A percentile compares a stretch with the other conserved stretches of the same genome.
These are phyloP conservation scores for Sordariomycetes sp. DNA, from an alignment of 2,329 filamentous ascomycete genomes.

Conservation along the genomic window DNA sequence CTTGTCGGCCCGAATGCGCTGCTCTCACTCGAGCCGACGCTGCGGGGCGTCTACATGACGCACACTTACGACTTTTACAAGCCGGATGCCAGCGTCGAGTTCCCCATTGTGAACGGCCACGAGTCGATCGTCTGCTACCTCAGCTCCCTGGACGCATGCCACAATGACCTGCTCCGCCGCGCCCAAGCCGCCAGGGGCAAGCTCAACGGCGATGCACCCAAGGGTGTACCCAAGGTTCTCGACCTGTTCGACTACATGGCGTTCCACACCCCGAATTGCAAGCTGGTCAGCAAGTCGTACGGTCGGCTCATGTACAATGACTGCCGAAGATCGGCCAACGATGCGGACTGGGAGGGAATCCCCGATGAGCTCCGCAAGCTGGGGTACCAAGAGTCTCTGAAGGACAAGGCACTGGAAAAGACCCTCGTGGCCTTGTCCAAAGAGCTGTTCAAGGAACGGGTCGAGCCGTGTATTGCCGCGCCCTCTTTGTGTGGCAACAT, in stretches of 20 bases:
- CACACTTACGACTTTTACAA: slow-evolving; percentile 88
- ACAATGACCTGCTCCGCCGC: slow-evolving; percentile 58
- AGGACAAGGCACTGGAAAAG: slow-evolving; percentile 76
- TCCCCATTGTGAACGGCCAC: slow-evolving; percentile 74
- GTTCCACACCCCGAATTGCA: slow-evolving; percentile 80
- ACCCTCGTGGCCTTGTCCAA: slow-evolving; percentile 73
- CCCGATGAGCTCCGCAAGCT: slow-evolving; percentile 64
- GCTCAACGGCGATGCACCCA: no score
- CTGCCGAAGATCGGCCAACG: slow-evolving; percentile 57
- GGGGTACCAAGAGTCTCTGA: slow-evolving; percentile 65
- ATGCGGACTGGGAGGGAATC: slow-evolving; percentile 58
- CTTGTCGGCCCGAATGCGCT: slow-evolving; percentile 68
- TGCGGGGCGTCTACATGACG: slow-evolving; percentile 68
- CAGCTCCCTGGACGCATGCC: slow-evolving; percentile 67
- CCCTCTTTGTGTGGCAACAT: slow-evolving; percentile 63
- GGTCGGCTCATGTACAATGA: slow-evolving; percentile 77
- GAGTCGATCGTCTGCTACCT: slow-evolving; percentile 74
- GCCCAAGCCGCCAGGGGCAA: slow-evolving; percentile 11
- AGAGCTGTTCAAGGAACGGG: slow-evolving; percentile 70
- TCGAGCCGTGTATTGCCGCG: slow-evolving; percentile 59
- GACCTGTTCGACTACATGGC: slow-evolving; percentile 75
- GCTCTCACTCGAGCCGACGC: slow-evolving; percentile 62
- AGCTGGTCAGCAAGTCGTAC: slow-evolving; percentile 76
- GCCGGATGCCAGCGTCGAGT: slow-evolving; percentile 77
- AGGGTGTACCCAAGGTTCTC: slow-evolving; percentile 22